Evolutionary conservation across 2,329 filamentous ascomycete species (phyloP), one percentile per base, ranked within the genome.

Genomic region (Aspergillus tubingensis): DNA sequence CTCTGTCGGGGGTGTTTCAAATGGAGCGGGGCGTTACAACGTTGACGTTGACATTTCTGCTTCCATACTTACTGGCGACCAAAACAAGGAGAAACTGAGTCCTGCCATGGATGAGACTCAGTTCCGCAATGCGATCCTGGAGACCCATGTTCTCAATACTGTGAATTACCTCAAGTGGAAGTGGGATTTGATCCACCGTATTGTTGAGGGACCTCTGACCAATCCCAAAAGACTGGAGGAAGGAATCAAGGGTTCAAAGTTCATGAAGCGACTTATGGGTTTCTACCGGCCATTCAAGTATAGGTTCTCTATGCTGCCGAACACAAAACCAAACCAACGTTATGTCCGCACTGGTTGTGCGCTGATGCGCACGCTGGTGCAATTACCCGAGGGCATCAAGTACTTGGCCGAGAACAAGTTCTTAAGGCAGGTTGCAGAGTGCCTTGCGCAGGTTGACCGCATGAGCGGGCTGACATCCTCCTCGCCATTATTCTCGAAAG

Each of bases 211-310:
- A 0, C 95, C 96, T 1, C 79, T 99, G 21, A 89, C 92, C 23
- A 96, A 92, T 66, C 89, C 93, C 0, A 97, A 96, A 76, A 86
- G 95, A 10, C 83, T 99, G 4, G 94, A 97, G 67, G 95, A 99
- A 76, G 94, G 94, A 0, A 91, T 96, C 72, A 94, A 92, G 73
- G 92, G 90, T 1, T 96, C 93, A 2, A 98, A 98, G 73, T 99
- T 98, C 71, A 89, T 98, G 69, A 97, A 98, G 79, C 85, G 96
- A 8, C 83, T 99, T 60, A 88, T 97, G 74, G 95, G 92, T 61
- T 99, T 99, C 73, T 96, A 96, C 73, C 86, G 95, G 10, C 95
- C 95, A 0, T 99, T 99, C 80, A 99, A 99, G 74, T 96, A 92
- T 73, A 89, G 92, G 65, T 99, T 98, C 70, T 91, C 93, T 0